Evolutionary conservation across 2,329 filamentous ascomycete genomes (phyloP).

Genomic region (Neonectria hederae): DNA sequence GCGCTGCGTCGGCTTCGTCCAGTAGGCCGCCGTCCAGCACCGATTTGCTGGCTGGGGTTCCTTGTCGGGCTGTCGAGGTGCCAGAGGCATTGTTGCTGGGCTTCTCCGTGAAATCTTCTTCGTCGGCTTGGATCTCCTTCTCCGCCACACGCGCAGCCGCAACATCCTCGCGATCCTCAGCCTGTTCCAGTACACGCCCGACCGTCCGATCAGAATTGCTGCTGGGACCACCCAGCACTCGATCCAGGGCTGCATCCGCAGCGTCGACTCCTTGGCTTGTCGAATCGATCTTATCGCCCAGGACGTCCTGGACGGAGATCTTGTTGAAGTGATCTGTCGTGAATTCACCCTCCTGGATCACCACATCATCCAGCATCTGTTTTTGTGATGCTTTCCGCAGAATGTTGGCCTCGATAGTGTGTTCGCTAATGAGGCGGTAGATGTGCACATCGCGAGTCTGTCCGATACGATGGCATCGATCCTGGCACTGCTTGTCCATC

Average conservation of each 20-base stretch:
- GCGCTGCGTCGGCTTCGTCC: conserved; percentile 46
- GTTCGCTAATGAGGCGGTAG: conserved; percentile 90
- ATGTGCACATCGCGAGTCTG: conserved; percentile 98
- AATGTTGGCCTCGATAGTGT: conserved; percentile 98
- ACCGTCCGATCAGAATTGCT: conserved; percentile 70
- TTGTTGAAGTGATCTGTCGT: conserved; percentile 96
- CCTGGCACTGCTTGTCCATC: conserved; percentile 99
- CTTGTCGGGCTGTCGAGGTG: conserved; percentile 60
- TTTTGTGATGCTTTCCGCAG: conserved; percentile 97
- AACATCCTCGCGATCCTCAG: conserved; percentile 92
- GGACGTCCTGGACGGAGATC: conserved; percentile 74
- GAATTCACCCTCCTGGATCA: conserved; percentile 98
- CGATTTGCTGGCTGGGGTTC: conserved; percentile 58
- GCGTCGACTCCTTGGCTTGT: conserved; percentile 67
- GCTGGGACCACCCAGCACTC: conserved; percentile 76
- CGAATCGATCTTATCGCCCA: conserved; percentile 66
- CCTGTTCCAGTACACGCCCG: conserved; percentile 81
- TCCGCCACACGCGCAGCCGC: conserved; percentile 87
- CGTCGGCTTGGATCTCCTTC: conserved; percentile 87
- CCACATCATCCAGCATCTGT: conserved; percentile 95
- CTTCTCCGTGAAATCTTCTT: conserved; percentile 83
- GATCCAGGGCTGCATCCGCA: conserved; percentile 84
- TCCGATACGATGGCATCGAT: conserved; percentile 95
- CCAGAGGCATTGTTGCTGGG: conserved; percentile 57
- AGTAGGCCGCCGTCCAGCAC: conserved; percentile 45